Conservation (phyloP, 306 rosid genomes). For the Prunus mongolica region DNA sequence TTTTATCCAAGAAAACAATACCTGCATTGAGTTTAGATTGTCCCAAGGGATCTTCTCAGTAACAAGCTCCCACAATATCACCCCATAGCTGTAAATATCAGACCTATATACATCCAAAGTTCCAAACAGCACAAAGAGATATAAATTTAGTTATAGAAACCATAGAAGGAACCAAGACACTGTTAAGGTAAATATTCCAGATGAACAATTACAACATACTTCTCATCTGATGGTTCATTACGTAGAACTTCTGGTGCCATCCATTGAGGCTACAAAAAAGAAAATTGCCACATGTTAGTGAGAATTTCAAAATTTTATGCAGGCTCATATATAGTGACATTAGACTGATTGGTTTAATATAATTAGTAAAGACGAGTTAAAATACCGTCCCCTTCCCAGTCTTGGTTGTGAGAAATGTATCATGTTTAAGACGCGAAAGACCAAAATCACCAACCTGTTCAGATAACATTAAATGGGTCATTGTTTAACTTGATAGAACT, state of each 20-base stretch:
- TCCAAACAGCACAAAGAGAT: slow-evolving; percentile 20
- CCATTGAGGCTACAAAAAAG: slow-evolving; percentile 88
- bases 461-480: slow-evolving; percentile 13
- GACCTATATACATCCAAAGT: slow-evolving; percentile 52
- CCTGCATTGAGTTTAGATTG: slow-evolving; percentile 97
- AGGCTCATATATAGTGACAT: slow-evolving; percentile 1
- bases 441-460: slow-evolving; percentile 97
- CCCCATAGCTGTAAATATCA: slow-evolving; percentile 96
- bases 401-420: slow-evolving; percentile 85
- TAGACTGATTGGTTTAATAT: neutral
- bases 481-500: slow-evolving; percentile 9
- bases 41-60: slow-evolving; percentile 99
- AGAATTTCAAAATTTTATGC: neutral
- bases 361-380: slow-evolving; percentile 14
- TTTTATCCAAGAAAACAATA: slow-evolving; percentile 40
- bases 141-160: slow-evolving; percentile 10
- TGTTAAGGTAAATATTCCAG: neutral
- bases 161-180: slow-evolving; percentile 5
- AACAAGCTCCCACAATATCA: slow-evolving; percentile 94
- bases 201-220: slow-evolving; percentile 47
- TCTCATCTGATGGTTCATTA: slow-evolving; percentile 92
- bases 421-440: slow-evolving; percentile 92
- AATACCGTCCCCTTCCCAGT: slow-evolving; percentile 97
- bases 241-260: slow-evolving; percentile 99
- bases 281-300: slow-evolving; percentile 19